phyloP scores from a whole-genome alignment of 2,329 filamentous ascomycete species.

The Alternaria sp. region DNA sequence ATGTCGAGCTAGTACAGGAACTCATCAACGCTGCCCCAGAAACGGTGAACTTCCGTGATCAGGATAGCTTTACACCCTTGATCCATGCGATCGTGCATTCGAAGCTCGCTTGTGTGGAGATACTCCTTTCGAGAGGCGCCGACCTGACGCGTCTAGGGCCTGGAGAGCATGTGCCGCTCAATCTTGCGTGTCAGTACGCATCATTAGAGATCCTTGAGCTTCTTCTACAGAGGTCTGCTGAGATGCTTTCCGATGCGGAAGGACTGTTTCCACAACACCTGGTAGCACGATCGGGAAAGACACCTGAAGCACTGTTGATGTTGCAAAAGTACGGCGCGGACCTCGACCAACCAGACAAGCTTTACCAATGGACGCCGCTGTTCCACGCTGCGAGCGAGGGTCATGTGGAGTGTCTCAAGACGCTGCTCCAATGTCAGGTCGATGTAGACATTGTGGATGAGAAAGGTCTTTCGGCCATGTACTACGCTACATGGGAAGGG shows the following conservation, averaged over 20 bases:
- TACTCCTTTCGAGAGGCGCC: conserved; percentile 79
- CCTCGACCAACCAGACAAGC: conserved; percentile 89
- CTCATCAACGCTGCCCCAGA: conserved; percentile 74
- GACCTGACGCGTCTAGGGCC: conserved; percentile 86
- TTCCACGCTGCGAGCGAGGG: conserved; percentile 97
- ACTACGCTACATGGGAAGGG: conserved; percentile 98
- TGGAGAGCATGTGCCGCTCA: conserved; percentile 91
- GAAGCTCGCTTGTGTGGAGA: conserved; percentile 80
- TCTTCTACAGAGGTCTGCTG: conserved; percentile 80
- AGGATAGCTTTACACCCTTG: conserved; percentile 96
- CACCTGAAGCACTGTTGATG: conserved; percentile 79
- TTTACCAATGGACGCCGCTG: conserved; percentile 96
- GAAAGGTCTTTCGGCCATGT: conserved; percentile 92
- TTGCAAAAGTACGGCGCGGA: conserved; percentile 88
- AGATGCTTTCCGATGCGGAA: conserved; percentile 92
- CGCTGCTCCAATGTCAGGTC: conserved; percentile 79
- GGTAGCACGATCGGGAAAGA: conserved; percentile 87
- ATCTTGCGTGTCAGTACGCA: conserved; percentile 93
- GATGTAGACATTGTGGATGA: conserved; percentile 86
- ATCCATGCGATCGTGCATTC: conserved; percentile 95
- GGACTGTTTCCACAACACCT: conserved; percentile 97
- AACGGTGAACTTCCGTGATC: conserved; percentile 88
- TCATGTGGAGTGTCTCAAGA: conserved; percentile 86
- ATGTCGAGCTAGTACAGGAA: conserved; percentile 81
- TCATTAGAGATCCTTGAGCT: conserved; percentile 85